Evolutionary conservation across 192 early-diverging fungal species (phyloP).

Genomic region (Glomus cerebriforme): DNA sequence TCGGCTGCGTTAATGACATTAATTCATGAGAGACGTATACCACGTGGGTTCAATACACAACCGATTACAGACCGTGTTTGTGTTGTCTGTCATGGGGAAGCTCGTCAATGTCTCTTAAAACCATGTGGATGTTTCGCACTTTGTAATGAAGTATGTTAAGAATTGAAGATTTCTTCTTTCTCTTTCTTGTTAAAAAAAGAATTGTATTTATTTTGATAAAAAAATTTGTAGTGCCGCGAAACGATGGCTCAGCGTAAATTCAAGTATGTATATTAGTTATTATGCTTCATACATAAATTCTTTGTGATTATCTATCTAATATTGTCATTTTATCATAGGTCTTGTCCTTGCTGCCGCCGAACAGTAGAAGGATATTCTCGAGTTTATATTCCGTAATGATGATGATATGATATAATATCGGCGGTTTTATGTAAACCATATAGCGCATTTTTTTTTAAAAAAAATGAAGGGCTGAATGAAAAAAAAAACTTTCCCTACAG

Average conservation of each 20-base stretch:
- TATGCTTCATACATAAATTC: neutral
- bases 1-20: conserved; percentile 7
- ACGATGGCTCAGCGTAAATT: conserved; percentile 26
- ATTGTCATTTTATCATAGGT: neutral
- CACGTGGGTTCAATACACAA: neutral
- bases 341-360: conserved; percentile 30
- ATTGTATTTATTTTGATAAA: too few species aligned
- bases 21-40: conserved; percentile 14
- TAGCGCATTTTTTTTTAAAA: neutral
- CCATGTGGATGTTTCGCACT: conserved; percentile 28
- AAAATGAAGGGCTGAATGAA: neutral
- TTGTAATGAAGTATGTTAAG: conserved; percentile 12
- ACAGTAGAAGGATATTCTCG: conserved; percentile 28
- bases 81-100: conserved; percentile 29
- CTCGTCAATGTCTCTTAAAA: conserved; percentile 31
- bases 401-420: neutral
- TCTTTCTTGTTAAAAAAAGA: neutral
- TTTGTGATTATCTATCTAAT: neutral
- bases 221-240: conserved; percentile 7
- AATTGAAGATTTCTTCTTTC: neutral
- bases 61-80: conserved; percentile 31
- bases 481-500: too few species aligned
- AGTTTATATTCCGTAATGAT: conserved; percentile 23
- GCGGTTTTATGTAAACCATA: neutral
- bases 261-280: neutral